A percentile compares a stretch with the other conserved stretches of the same genome.
Evolutionary conservation across 129 eudicot species (phyloP).

Genomic region (Oenanthe sinensis): DNA sequence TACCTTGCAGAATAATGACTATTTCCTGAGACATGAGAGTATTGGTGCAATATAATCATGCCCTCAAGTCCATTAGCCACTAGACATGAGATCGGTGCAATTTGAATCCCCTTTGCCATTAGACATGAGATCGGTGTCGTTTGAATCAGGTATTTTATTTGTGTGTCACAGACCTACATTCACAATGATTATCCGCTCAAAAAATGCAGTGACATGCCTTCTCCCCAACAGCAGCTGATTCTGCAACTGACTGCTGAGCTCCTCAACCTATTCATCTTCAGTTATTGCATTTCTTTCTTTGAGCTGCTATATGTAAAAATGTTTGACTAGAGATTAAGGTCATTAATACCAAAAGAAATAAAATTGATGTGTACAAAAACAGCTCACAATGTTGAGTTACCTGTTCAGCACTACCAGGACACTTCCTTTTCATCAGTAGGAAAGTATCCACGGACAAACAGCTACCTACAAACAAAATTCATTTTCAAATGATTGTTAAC

Average conservation of each 20-base stretch:
- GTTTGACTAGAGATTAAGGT: not conserved
- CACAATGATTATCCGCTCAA: slow-evolving; percentile 43
- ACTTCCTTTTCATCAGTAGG: slow-evolving; percentile 93
- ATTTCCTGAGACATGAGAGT: too few species aligned
- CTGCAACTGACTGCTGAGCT: slow-evolving; percentile 88
- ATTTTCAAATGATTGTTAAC: not conserved
- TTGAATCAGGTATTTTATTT: not conserved
- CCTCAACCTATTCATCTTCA: slow-evolving; percentile 90
- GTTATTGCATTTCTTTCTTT: slow-evolving; percentile 82
- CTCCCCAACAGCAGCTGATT: slow-evolving; percentile 85
- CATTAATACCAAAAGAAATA: not conserved
- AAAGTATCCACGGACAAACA: slow-evolving; percentile 75
- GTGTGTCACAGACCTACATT: not conserved
- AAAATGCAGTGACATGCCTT: slow-evolving; percentile 96
- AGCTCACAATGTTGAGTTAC: slow-evolving; percentile 18
- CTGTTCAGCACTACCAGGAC: slow-evolving; percentile 83
- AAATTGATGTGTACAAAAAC: too few species aligned
- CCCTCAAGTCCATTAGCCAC: too few species aligned
- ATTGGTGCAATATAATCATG: too few species aligned
- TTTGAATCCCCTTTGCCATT: too few species aligned
- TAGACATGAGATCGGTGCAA: too few species aligned
- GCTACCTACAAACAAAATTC: slow-evolving; percentile 49
- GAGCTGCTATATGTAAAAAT: slow-evolving; percentile 33
- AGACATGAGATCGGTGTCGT: not conserved
- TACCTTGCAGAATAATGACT: too few species aligned